Evolutionary conservation across 306 rosid genomes (phyloP), one percentile per base, ranked within the genome.

Genomic region (Lathyrus sativus): DNA sequence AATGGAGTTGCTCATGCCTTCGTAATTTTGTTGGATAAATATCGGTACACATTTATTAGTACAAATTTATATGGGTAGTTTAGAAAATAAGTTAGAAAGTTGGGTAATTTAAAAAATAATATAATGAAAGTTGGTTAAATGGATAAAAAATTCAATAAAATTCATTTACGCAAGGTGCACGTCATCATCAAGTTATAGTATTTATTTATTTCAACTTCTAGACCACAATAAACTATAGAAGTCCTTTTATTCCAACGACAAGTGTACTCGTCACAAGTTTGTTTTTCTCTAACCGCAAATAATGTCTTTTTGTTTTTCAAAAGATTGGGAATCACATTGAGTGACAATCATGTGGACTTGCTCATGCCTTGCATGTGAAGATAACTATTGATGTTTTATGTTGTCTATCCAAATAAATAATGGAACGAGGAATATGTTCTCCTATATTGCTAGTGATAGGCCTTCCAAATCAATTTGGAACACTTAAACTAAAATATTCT

Each of bases 281-380:
- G 67, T 39, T 62, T 62, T 11, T 62, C 53, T 41, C 38, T 63
- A 2, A 7, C 53, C 68, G 44, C 15, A 0, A 10, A 50, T 26
- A 11, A 13, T 76, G 48, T 68, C 65, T 12, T 58, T 58, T 49
- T 60, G 19, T 51, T 15, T 62, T 43, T 11, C 15, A 43, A 37
- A 65, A n/a, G 22, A 57, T 1, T 46, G 15, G n/a, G 43, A 58
- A 65, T 58, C 50, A 72, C 35, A 58, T 65, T 41, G 72, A 56
- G 42, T 12, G 46, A 14, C 65, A 57, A 41, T 66, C 63, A 51
- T 72, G 54, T 18, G 67, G 15, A n/a, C 18, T n/a, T 7, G 54
- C 4, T 19, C 50, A 65, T 22, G 24, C 44, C 19, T 50, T 22
- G 9, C 73, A 66, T 65, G 64, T 65, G 74, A 41, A 50, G 4